A percentile compares a stretch with the other conserved stretches of the same genome.
These are phyloP conservation scores for Verticillium longisporum DNA, from an alignment of 2,329 filamentous ascomycete genomes.

Conservation along the genomic window DNA sequence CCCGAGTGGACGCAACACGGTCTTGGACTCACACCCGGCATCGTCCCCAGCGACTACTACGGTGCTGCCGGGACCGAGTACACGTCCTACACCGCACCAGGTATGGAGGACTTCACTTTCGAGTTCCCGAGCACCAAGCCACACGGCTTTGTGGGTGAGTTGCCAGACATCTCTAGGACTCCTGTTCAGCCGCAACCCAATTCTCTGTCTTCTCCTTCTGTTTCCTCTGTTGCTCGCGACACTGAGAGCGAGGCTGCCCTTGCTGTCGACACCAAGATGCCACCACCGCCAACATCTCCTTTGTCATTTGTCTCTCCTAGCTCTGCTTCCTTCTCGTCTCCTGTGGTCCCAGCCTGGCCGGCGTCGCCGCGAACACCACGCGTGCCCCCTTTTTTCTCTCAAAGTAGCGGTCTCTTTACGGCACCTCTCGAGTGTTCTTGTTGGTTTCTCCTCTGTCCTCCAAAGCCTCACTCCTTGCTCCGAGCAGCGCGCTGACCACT, in stretches of 20 bases:
- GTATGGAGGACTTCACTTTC: slow-evolving; percentile 45
- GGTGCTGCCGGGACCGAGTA: slow-evolving; percentile 48
- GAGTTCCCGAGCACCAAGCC: slow-evolving; percentile 41
- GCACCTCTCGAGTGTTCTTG: slow-evolving; percentile 44
- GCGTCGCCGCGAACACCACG: slow-evolving; percentile 18
- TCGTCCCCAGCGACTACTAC: slow-evolving; percentile 52
- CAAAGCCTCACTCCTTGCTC: slow-evolving; percentile 5
- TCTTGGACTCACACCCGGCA: slow-evolving; percentile 55
- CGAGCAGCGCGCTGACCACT: slow-evolving; percentile 27
- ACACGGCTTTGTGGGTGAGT: slow-evolving; percentile 51
- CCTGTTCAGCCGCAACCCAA: slow-evolving; percentile 2
- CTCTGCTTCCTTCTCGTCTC: slow-evolving; percentile 24
- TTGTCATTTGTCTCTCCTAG: slow-evolving; percentile 22
- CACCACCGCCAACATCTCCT: slow-evolving; percentile 18
- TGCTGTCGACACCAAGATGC: not conserved
- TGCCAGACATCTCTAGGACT: slow-evolving; percentile 26
- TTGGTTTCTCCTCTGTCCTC: slow-evolving; percentile 39
- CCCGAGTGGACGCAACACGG: slow-evolving; percentile 51
- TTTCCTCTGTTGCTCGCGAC: slow-evolving; percentile 14
- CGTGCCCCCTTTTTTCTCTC: slow-evolving; percentile 42
- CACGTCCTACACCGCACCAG: slow-evolving; percentile 39
- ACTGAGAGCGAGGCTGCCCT: slow-evolving; percentile 4
- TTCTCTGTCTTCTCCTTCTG: slow-evolving; percentile 16
- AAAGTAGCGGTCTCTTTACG: slow-evolving; percentile 45
- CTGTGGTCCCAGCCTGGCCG: slow-evolving; percentile 20